Evolutionary conservation across 345 rosid species (phyloP).

Genomic region (Kernera saxatilis): DNA sequence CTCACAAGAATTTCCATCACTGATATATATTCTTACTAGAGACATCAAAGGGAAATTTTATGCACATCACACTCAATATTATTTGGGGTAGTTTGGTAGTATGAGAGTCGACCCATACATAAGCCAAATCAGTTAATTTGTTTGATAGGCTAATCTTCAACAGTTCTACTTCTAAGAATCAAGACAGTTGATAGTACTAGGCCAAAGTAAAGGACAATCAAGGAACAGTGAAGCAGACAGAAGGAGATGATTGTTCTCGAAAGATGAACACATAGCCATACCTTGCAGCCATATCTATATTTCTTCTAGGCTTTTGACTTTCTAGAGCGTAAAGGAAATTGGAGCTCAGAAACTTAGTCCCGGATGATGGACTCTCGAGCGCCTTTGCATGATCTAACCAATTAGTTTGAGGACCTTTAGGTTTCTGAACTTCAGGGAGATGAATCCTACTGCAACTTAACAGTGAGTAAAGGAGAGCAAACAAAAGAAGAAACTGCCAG

Average conservation of each 20-base stretch:
- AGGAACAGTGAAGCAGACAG: background rate
- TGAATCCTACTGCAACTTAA: constrained; percentile 36
- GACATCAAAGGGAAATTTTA: background rate
- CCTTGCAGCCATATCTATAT: constrained; percentile 48
- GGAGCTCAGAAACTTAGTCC: constrained; percentile 47
- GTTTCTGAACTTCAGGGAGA: constrained; percentile 36
- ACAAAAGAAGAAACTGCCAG: constrained; percentile 5
- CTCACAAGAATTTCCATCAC: background rate
- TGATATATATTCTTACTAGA: background rate
- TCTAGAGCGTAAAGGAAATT: constrained; percentile 66
- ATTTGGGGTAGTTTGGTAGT: background rate
- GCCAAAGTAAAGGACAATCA: background rate
- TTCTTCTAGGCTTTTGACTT: constrained; percentile 50
- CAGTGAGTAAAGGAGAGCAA: background rate
- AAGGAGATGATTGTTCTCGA: background rate
- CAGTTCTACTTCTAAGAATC: background rate
- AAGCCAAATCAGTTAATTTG: background rate
- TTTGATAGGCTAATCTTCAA: background rate
- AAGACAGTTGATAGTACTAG: background rate
- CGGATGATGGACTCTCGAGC: constrained; percentile 32
- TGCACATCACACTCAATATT: background rate
- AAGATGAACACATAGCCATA: constrained; percentile 9
- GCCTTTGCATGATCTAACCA: constrained; percentile 63
- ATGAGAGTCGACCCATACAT: background rate
- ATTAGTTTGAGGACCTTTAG: constrained; percentile 54